Evolutionary conservation across 306 rosid species (phyloP), one percentile per base, ranked within the genome.

Genomic region (Trifolium repens): DNA sequence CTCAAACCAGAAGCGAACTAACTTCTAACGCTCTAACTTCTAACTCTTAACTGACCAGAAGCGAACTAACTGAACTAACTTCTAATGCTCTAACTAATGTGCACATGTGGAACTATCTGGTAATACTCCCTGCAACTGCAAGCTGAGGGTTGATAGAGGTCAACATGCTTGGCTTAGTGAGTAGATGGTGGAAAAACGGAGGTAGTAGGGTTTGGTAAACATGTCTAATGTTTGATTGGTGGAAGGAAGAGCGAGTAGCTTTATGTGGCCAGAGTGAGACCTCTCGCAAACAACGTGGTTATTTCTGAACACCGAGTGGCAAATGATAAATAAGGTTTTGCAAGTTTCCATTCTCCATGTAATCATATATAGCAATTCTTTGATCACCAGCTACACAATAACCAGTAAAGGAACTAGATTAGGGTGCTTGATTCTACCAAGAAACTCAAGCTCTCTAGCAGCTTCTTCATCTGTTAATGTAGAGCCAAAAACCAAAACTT

Each of bases 381-480:
- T 96, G 99, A 70, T 96, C 99, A 58, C 99, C 99, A 15, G 99
- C 99, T 60, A 96, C 81, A 88, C 99, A 96, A 84, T 90, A 96
- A 67, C 99, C 99, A 14, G 97, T 92, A 96, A 74, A 8, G 98
- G 98, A 70, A 89, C 99, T 75, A 96, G 99, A 82, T 96, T 96
- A 0, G 96, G 94, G 81, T 96, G 99, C 70, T 96, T 96, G 85
- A 96, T 96, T 79, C 90, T 87, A 71, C 99, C 99, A n/a, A 92
- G 97, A 88, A 84, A 85, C 84, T 92, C 98, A 0, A 96, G 90
- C 81, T 96, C 99, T 79, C 91, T 90, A 47, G 92, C 99, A 73
- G 96, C 94, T 78, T 96, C 98, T 72, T 80, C 86, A 54, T 96
- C 99, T 37, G 97, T 90, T 80, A 96, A 81, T 67, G 99, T 90